phyloP scores from a whole-genome alignment of 2,329 filamentous ascomycete genomes.

The Sporothrix sp. region DNA sequence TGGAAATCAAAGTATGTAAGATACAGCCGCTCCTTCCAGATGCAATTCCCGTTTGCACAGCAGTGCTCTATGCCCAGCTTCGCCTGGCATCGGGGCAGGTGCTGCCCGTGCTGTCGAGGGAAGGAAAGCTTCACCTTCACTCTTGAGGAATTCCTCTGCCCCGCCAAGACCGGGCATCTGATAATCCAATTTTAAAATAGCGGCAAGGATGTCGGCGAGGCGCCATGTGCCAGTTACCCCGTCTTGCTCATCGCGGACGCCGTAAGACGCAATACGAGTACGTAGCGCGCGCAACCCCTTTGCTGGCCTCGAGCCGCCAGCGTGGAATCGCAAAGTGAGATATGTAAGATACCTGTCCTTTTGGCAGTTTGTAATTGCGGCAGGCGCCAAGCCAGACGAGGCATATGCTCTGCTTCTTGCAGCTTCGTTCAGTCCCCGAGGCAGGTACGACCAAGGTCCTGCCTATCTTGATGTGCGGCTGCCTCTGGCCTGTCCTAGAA shows the following conservation, averaged over 20 bases:
- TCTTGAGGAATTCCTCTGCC: too few relatives aligned
- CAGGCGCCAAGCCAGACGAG: conserved; percentile 2
- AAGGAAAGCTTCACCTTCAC: too few relatives aligned
- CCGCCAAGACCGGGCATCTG: background rate
- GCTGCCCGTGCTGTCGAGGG: too few relatives aligned
- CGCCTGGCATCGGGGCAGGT: too few relatives aligned
- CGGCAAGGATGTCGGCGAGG: conserved; percentile 1
- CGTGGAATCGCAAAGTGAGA: background rate
- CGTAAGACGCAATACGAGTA: conserved; percentile 1
- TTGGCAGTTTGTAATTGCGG: background rate
- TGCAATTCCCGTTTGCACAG: too few relatives aligned
- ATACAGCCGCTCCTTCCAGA: background rate
- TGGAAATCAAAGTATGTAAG: too few relatives aligned
- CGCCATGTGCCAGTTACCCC: background rate
- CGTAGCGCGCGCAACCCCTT: background rate
- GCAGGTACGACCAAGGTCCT: background rate
- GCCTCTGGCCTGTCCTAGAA: background rate
- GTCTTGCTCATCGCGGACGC: background rate
- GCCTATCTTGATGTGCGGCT: background rate
- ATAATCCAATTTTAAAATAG: conserved; percentile 6
- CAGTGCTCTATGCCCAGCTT: too few relatives aligned
- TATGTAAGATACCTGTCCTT: too few relatives aligned
- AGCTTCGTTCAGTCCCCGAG: background rate
- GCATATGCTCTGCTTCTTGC: background rate
- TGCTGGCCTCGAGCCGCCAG: background rate